Evolutionary conservation across 208 protist genomes (phyloP).

Genomic region (Crithidia sp.): DNA sequence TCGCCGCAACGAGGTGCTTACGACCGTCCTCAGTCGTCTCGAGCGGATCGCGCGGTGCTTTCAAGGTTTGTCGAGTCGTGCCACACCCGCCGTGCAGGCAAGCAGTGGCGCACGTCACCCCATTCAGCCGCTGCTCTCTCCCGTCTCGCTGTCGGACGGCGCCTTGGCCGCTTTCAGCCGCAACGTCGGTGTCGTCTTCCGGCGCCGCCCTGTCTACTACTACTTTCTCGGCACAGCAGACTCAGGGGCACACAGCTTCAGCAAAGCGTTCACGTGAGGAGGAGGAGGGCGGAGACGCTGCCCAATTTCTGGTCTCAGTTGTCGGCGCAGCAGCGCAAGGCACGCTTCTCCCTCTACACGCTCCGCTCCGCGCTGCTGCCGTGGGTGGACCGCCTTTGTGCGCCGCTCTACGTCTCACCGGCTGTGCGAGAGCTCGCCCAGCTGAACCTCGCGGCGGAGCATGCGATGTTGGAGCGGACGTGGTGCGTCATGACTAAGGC

Average conservation of each 20-base stretch:
- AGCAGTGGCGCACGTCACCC: no score
- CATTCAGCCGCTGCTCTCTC: conserved; percentile 24
- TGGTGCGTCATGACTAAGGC: conserved; percentile 63
- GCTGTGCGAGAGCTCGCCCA: conserved; percentile 50
- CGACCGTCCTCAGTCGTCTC: conserved; percentile 10
- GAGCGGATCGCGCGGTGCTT: conserved; percentile 15
- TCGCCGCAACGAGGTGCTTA: conserved; percentile 26
- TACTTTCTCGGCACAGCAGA: neutral
- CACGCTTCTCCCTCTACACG: conserved; percentile 62
- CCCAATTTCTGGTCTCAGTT: conserved; percentile 17
- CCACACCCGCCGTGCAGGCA: no score
- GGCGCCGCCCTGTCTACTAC: conserved; percentile 22
- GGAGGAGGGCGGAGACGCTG: neutral
- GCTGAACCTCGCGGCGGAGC: conserved; percentile 66
- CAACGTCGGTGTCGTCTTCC: conserved; percentile 50
- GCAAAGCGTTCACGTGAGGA: neutral
- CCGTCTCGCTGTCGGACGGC: conserved; percentile 51
- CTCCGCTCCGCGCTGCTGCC: conserved; percentile 61
- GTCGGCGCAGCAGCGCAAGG: conserved; percentile 44
- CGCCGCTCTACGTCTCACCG: conserved; percentile 52
- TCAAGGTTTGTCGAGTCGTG: conserved; percentile 3
- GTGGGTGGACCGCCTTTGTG: conserved; percentile 27
- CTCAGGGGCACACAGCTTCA: neutral
- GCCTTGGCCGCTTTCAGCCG: conserved; percentile 45
- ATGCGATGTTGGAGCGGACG: conserved; percentile 50